A percentile compares a stretch with the other conserved stretches of the same genome.
Evolutionary conservation across 2,329 filamentous ascomycete species (phyloP).

Genomic region (Acrodontium crateriforme): DNA sequence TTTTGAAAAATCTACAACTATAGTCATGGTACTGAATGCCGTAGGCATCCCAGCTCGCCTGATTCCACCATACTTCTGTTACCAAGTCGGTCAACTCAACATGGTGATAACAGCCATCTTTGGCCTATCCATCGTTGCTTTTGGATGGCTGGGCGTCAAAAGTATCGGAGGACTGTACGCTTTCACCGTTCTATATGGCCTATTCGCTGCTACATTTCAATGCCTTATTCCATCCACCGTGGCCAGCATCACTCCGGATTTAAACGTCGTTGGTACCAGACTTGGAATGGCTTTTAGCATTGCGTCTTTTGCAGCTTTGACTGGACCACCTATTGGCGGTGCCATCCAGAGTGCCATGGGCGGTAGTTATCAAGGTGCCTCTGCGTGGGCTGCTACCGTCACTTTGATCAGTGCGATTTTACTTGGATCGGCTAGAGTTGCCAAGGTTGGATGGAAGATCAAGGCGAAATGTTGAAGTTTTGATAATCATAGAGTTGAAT

Average conservation of each 20-base stretch:
- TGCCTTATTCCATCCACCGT: constrained; percentile 31
- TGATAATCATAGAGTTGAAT: too few species aligned
- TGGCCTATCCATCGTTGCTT: constrained; percentile 35
- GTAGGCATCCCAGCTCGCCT: constrained; percentile 42
- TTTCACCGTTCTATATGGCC: constrained; percentile 32
- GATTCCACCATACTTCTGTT: constrained; percentile 39
- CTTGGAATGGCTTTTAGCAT: constrained; percentile 36
- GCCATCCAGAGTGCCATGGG: constrained; percentile 27
- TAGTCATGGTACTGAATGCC: constrained; percentile 46
- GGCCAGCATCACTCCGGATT: constrained; percentile 31
- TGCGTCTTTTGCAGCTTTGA: constrained; percentile 30
- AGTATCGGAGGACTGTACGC: constrained; percentile 25
- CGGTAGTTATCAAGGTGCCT: constrained; percentile 29
- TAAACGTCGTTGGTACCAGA: constrained; percentile 32
- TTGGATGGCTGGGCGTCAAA: constrained; percentile 42
- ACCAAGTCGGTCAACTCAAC: constrained; percentile 43
- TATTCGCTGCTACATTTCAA: constrained; percentile 31
- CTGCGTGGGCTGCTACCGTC: constrained; percentile 27
- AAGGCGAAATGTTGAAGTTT: constrained; percentile 8
- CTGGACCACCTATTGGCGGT: constrained; percentile 35
- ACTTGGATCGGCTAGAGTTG: constrained; percentile 12
- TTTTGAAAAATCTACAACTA: constrained; percentile 35
- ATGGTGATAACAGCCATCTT: constrained; percentile 37
- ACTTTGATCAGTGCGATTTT: constrained; percentile 9
- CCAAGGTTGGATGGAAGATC: constrained; percentile 13